These are phyloP conservation scores for Quercus phellos DNA, from an alignment of 331 rosid species.

Conservation along the genomic window DNA sequence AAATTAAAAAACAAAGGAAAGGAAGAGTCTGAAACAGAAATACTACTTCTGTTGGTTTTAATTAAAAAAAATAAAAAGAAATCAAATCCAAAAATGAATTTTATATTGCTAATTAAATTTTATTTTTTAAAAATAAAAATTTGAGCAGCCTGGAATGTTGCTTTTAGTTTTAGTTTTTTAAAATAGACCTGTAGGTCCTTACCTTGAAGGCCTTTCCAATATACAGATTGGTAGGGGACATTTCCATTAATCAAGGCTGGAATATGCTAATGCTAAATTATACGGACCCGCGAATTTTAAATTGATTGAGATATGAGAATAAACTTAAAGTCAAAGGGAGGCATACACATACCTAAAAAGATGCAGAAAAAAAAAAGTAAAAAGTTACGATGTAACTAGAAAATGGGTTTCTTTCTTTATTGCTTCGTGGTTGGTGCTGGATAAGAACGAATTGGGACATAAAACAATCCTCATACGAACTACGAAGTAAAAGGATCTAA, in stretches of 20 bases:
- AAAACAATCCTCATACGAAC: not conserved
- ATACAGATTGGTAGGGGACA: conserved; percentile 12
- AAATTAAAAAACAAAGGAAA: not conserved
- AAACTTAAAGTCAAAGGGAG: not conserved
- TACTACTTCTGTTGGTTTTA: not conserved
- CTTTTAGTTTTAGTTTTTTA: not conserved
- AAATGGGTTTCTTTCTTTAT: not conserved
- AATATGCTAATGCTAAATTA: conserved; percentile 44
- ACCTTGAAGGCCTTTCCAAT: conserved; percentile 9
- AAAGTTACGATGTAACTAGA: not conserved
- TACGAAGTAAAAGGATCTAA: conserved; percentile 6
- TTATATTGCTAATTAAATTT: no score
- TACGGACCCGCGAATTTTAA: not conserved
- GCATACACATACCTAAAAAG: not conserved
- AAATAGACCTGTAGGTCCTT: not conserved
- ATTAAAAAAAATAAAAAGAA: not conserved
- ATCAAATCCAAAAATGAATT: no score
- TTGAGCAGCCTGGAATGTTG: not conserved
- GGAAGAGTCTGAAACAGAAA: not conserved
- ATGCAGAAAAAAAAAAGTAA: not conserved
- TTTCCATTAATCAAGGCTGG: conserved; percentile 38
- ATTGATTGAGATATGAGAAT: not conserved
- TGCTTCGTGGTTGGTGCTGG: not conserved
- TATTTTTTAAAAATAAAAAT: not conserved
- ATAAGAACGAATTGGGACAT: conserved; percentile 19